phyloP scores from a whole-genome alignment of 2,329 filamentous ascomycete species.

The Zymoseptoria crescenta region DNA sequence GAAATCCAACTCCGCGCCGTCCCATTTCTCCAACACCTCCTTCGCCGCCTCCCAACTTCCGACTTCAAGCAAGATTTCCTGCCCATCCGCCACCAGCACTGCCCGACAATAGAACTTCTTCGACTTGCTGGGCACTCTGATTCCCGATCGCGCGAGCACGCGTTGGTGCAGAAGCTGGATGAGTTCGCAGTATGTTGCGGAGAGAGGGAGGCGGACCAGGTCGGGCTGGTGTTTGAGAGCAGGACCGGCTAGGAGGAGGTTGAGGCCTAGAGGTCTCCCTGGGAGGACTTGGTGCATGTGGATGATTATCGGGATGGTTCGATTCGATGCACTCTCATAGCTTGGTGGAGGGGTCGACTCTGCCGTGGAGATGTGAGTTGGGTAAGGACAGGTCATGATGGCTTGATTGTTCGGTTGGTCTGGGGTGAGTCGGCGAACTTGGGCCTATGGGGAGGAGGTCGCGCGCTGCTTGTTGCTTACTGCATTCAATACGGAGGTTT shows the following conservation, averaged over 20 bases:
- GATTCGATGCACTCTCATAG: neutral
- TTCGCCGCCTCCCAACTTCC: constrained; percentile 12
- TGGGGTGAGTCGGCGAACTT: neutral
- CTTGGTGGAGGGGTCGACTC: neutral
- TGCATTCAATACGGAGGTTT: neutral
- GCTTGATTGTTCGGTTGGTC: neutral
- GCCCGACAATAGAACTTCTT: neutral
- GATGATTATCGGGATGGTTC: neutral
- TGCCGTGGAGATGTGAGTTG: neutral
- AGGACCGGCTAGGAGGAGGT: neutral
- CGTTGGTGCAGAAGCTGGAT: neutral
- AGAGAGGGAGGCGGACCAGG: neutral
- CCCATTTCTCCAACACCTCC: constrained; percentile 4
- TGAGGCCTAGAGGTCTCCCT: neutral
- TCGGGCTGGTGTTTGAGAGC: constrained; percentile 1
- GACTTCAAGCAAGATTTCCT: constrained; percentile 8
- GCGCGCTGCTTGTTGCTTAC: neutral
- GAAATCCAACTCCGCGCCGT: constrained; percentile 3
- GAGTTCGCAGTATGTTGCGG: neutral
- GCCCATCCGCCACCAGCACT: neutral
- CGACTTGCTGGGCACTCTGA: neutral
- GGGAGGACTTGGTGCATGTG: neutral
- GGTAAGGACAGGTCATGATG: neutral
- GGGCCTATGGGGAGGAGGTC: no score
- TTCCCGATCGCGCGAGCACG: constrained; percentile 1